Evolutionary conservation across 1,284 basidiomycete genomes (phyloP).

Genomic region (Ceratobasidium sp.): DNA sequence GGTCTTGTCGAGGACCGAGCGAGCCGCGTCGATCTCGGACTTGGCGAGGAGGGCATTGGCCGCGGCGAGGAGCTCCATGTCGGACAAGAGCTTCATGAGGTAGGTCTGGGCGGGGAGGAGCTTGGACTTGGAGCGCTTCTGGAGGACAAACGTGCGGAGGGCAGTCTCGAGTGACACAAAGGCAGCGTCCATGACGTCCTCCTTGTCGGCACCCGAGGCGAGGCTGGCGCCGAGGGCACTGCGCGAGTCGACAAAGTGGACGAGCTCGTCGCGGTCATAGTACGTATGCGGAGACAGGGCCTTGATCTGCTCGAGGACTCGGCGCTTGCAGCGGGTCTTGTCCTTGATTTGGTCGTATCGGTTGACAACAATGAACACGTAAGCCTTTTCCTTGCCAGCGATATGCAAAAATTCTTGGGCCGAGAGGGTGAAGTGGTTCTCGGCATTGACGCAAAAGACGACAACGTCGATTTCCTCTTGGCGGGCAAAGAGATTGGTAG

Average conservation of each 20-base stretch:
- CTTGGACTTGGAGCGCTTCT: conserved; percentile 95
- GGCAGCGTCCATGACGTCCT: conserved; percentile 52
- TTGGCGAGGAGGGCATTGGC: conserved; percentile 88
- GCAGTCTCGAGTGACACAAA: conserved; percentile 93
- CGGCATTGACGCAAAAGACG: conserved; percentile 97
- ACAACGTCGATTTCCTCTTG: conserved; percentile 99
- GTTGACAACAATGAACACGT: conserved; percentile 98
- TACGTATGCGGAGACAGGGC: conserved; percentile 91
- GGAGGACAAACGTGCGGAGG: conserved; percentile 92
- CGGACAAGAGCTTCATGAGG: conserved; percentile 85
- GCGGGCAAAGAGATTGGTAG: conserved; percentile 93
- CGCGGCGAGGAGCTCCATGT: conserved; percentile 85
- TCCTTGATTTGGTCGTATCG: conserved; percentile 96
- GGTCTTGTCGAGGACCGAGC: conserved; percentile 69
- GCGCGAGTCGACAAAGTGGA: conserved; percentile 97
- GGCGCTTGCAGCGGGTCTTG: conserved; percentile 90
- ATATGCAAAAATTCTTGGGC: conserved; percentile 94
- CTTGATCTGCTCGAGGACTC: conserved; percentile 94
- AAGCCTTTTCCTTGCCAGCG: conserved; percentile 96
- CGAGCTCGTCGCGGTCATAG: conserved; percentile 89
- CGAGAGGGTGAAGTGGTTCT: conserved; percentile 98
- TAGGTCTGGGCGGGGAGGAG: conserved; percentile 95
- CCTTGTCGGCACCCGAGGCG: conserved; percentile 46
- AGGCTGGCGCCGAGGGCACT: conserved; percentile 61
- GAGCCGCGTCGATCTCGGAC: conserved; percentile 78